phyloP scores from a whole-genome alignment of 768 basidiomycete species.

The Mycena alexandri region DNA sequence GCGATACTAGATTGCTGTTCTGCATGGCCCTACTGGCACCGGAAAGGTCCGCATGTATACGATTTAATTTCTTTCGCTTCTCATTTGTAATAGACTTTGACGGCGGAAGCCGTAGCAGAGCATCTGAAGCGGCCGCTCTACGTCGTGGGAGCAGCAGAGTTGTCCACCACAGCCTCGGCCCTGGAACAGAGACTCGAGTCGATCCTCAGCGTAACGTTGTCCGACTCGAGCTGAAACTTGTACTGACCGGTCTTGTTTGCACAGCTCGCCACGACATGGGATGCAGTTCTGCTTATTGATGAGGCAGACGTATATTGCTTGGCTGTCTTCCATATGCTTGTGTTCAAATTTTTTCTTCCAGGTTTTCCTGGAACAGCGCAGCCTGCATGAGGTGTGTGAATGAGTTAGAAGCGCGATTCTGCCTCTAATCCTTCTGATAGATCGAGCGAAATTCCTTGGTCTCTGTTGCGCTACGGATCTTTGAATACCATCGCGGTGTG shows the following conservation, averaged over 20 bases:
- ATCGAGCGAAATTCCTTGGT: conserved; percentile 45
- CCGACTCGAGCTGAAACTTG: neutral
- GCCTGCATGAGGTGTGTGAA: conserved; percentile 35
- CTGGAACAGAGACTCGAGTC: conserved; percentile 41
- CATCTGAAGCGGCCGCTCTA: conserved; percentile 43
- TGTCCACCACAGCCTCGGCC: conserved; percentile 37
- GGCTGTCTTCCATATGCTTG: neutral
- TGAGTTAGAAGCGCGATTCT: neutral
- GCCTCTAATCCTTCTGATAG: neutral
- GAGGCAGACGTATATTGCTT: conserved; percentile 41
- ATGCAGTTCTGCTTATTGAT: conserved; percentile 41
- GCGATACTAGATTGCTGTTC: conserved; percentile 38
- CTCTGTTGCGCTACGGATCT: conserved; percentile 44
- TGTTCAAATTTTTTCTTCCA: neutral
- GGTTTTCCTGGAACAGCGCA: conserved; percentile 43
- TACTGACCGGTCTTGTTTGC: neutral
- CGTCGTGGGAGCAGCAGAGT: conserved; percentile 40
- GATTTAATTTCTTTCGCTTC: neutral
- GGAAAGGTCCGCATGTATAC: conserved; percentile 21
- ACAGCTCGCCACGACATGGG: conserved; percentile 41
- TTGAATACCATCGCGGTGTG: conserved; percentile 53
- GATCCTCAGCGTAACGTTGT: conserved; percentile 35
- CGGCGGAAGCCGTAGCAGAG: conserved; percentile 46
- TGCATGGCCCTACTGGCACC: conserved; percentile 46
- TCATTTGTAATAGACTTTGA: conserved; percentile 45